A percentile compares a stretch with the other conserved stretches of the same genome.
These are phyloP conservation scores for Ustanciosporium gigantosporum DNA, from an alignment of 1,284 basidiomycete genomes.

Conservation along the genomic window DNA sequence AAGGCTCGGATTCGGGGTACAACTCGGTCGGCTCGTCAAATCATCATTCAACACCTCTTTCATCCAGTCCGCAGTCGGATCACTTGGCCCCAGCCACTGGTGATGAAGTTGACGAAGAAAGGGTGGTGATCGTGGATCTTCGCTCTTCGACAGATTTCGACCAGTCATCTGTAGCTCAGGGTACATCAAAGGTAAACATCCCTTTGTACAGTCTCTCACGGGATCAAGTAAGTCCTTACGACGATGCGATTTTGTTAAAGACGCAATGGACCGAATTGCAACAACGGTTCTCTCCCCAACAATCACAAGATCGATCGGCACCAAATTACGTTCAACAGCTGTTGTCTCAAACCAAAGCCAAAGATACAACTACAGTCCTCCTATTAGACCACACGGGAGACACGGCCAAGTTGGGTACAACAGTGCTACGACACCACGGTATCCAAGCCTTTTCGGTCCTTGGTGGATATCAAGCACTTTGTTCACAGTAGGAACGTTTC, in stretches of 20 bases:
- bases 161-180: constrained; percentile 2
- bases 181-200: constrained; percentile 5
- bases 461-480: background rate
- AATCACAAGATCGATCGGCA: too few relatives aligned
- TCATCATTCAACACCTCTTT: too few relatives aligned
- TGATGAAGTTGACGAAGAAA: background rate
- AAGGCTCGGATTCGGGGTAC: constrained; percentile 3
- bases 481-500: too few relatives aligned
- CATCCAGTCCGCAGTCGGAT: background rate
- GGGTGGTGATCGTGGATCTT: constrained; percentile 22
- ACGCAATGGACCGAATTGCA: constrained; percentile 30
- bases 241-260: constrained; percentile 16
- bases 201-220: constrained; percentile 14
- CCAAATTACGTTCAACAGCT: too few relatives aligned
- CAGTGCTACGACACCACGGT: constrained; percentile 14
- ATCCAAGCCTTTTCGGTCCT: constrained; percentile 24
- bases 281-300: constrained; percentile 8
- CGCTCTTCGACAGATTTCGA: constrained; percentile 9
- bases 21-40: too few relatives aligned
- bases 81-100: too few relatives aligned
- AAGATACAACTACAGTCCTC: too few relatives aligned
- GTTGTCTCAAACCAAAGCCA: too few relatives aligned
- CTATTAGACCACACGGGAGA: constrained; percentile 23
- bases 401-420: constrained; percentile 11
- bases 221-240: constrained; percentile 20